phyloP scores from a whole-genome alignment of 2,329 filamentous ascomycete species.

The Cercospora citrullina region DNA sequence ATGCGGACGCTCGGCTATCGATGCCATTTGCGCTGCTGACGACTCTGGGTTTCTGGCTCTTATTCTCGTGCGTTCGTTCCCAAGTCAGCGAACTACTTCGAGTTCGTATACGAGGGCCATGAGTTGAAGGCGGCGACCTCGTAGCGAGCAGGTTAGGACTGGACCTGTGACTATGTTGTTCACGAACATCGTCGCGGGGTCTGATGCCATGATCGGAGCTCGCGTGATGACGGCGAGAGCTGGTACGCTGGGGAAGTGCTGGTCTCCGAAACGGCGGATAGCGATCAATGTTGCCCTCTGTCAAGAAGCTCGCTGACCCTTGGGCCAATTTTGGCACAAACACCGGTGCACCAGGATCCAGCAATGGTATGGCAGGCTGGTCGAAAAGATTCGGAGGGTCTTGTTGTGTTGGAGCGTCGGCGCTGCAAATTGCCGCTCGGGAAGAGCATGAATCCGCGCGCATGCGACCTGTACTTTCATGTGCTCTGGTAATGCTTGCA shows the following conservation, averaged over 20 bases:
- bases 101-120: conserved; percentile 16
- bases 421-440: conserved; percentile 19
- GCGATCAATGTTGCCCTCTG: conserved; percentile 25
- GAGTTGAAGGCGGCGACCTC: neutral
- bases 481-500: conserved; percentile 23
- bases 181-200: neutral
- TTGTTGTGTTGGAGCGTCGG: neutral
- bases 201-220: neutral
- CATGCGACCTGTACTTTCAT: conserved; percentile 25
- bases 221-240: conserved; percentile 6
- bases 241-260: conserved; percentile 1
- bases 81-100: conserved; percentile 28
- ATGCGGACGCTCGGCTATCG: neutral
- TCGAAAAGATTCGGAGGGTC: neutral
- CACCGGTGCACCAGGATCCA: conserved; percentile 35
- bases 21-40: conserved; percentile 25
- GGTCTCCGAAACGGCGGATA: conserved; percentile 29
- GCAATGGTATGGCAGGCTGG: conserved; percentile 9
- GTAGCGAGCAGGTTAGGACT: conserved; percentile 29
- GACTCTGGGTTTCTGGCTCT: conserved; percentile 16
- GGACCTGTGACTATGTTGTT: conserved; percentile 17
- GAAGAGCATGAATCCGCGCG: conserved; percentile 26
- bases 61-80: conserved; percentile 9
- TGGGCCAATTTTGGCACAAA: conserved; percentile 35
- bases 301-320: conserved; percentile 21